These are phyloP conservation scores for Pyrenophora graminea DNA, from an alignment of 2,329 filamentous ascomycete species.

Conservation along the genomic window DNA sequence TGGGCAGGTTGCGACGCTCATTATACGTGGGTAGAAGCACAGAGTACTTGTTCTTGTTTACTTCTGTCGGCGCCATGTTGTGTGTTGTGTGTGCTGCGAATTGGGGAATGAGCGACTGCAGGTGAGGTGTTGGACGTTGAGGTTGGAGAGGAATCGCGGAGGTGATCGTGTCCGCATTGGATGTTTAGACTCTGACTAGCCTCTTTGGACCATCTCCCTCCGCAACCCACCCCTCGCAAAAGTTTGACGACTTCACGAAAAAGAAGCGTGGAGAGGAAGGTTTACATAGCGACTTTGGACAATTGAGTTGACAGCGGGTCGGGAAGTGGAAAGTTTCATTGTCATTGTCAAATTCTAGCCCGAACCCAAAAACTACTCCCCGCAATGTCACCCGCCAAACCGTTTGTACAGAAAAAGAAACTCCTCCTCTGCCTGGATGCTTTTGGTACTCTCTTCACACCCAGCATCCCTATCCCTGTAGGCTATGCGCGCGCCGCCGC, in stretches of 20 bases:
- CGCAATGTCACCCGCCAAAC: slow-evolving; percentile 13
- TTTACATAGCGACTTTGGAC: too few species aligned
- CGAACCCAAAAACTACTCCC: slow-evolving; percentile 8
- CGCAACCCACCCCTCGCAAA: slow-evolving; percentile 7
- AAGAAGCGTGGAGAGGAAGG: not conserved
- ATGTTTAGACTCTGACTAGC: slow-evolving; percentile 22
- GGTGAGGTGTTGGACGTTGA: slow-evolving; percentile 17
- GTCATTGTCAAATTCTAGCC: too few species aligned
- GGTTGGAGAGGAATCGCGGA: slow-evolving; percentile 22
- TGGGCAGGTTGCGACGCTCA: slow-evolving; percentile 94
- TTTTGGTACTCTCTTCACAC: slow-evolving; percentile 66
- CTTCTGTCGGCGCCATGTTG: slow-evolving; percentile 36
- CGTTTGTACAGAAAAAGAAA: slow-evolving; percentile 43
- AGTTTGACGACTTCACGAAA: not conserved
- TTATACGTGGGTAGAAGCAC: slow-evolving; percentile 98
- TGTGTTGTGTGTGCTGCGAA: slow-evolving; percentile 19
- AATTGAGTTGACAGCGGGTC: too few species aligned
- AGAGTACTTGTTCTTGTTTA: slow-evolving; percentile 79
- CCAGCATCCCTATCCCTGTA: slow-evolving; percentile 54
- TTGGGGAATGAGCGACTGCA: slow-evolving; percentile 38
- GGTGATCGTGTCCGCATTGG: slow-evolving; percentile 33
- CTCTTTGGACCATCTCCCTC: slow-evolving; percentile 26
- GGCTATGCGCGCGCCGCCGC: slow-evolving; percentile 61
- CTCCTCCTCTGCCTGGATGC: slow-evolving; percentile 67
- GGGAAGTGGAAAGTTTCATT: too few species aligned